phyloP scores from a whole-genome alignment of 495 filamentous ascomycete genomes.

The Parachaetomium inaequale region DNA sequence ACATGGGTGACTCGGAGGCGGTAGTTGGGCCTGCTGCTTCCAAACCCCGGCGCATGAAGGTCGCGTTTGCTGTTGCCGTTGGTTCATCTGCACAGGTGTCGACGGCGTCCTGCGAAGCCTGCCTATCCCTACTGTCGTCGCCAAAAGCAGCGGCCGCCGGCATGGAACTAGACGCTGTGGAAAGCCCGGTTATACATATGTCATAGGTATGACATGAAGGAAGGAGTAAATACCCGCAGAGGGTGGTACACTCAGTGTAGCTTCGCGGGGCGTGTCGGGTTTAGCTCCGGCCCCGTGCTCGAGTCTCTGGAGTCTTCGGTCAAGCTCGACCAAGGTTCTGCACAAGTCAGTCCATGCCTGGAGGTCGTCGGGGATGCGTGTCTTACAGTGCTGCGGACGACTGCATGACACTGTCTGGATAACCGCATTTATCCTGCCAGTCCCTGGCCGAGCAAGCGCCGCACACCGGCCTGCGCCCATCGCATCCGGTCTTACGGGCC shows the following conservation, averaged over 20 bases:
- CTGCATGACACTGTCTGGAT: constrained; percentile 26
- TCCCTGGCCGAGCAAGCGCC: constrained; percentile 18
- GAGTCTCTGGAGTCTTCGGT: constrained; percentile 22
- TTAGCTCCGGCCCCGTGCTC: constrained; percentile 7
- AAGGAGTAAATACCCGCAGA: not conserved
- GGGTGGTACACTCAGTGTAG: not conserved
- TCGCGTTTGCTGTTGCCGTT: not conserved
- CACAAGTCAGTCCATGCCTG: not conserved
- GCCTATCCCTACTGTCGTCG: not conserved
- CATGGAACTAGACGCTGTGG: not conserved
- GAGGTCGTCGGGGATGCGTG: not conserved
- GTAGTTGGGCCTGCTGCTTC: constrained; percentile 7
- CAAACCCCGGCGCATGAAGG: constrained; percentile 8
- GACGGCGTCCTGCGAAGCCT: not conserved
- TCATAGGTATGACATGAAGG: not conserved
- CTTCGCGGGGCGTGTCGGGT: not conserved
- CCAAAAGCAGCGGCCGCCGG: not conserved
- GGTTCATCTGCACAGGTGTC: not conserved
- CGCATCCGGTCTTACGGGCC: constrained; percentile 28
- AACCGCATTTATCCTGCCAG: constrained; percentile 28
- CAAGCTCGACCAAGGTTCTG: constrained; percentile 24
- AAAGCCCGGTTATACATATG: not conserved
- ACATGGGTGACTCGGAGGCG: not conserved
- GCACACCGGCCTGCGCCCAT: constrained; percentile 24
- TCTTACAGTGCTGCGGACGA: constrained; percentile 18